phyloP scores from a whole-genome alignment of 495 filamentous ascomycete genomes.

The Amniculicola lignicola region DNA sequence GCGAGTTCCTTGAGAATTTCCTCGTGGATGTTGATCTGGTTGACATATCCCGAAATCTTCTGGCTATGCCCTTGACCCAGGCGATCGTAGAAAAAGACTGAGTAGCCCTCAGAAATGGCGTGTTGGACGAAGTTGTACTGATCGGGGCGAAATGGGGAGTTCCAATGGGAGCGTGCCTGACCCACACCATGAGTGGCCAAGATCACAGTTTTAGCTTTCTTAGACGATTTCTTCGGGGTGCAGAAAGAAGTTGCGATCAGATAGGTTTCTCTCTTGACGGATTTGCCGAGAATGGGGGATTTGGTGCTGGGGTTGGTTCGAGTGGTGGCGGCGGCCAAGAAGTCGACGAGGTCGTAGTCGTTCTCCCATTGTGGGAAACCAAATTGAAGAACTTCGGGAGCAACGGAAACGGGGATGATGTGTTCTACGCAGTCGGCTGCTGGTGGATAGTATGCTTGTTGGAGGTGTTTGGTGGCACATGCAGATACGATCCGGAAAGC shows the following conservation, averaged over 20 bases:
- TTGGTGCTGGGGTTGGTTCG: conserved; percentile 6
- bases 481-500: too few relatives aligned
- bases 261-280: conserved; percentile 18
- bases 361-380: conserved; percentile 15
- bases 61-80: too few relatives aligned
- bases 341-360: conserved; percentile 19
- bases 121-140: conserved; percentile 33
- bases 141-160: conserved; percentile 27
- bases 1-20: conserved; percentile 33
- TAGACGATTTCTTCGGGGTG: conserved; percentile 24
- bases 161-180: conserved; percentile 30
- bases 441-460: conserved; percentile 24
- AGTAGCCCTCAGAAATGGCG: conserved; percentile 27
- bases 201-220: conserved; percentile 30
- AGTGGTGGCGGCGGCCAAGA: conserved; percentile 16
- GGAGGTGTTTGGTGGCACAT: too few relatives aligned
- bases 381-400: conserved; percentile 24
- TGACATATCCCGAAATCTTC: too few relatives aligned
- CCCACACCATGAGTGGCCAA: conserved; percentile 33
- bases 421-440: conserved; percentile 25
- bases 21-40: too few relatives aligned
- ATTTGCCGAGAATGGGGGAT: conserved; percentile 5
- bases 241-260: conserved; percentile 34
- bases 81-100: conserved; percentile 33
- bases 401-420: conserved; percentile 23